phyloP scores from a whole-genome alignment of 2,329 filamentous ascomycete species.

The Aphanoascus verrucosus region DNA sequence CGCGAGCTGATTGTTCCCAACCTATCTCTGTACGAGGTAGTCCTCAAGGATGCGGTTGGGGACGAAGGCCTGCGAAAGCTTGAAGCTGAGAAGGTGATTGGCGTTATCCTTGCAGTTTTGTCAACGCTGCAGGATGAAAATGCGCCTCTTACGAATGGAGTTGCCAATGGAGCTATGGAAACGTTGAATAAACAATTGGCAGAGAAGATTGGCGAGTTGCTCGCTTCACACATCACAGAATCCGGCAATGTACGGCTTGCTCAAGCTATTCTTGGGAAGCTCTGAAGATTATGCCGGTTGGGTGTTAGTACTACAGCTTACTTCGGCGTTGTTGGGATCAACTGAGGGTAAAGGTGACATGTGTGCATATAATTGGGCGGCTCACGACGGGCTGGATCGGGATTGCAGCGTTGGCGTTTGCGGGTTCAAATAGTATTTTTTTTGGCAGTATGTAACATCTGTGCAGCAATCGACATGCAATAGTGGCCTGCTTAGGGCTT shows the following conservation, averaged over 20 bases:
- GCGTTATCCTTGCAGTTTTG: constrained; percentile 47
- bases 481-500: background rate
- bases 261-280: constrained; percentile 27
- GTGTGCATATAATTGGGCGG: background rate
- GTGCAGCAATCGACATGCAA: background rate
- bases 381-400: background rate
- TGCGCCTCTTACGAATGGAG: constrained; percentile 31
- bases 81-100: constrained; percentile 52
- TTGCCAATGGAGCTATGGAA: constrained; percentile 27
- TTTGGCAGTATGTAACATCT: background rate
- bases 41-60: constrained; percentile 47
- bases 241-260: constrained; percentile 32
- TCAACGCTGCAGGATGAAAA: constrained; percentile 43
- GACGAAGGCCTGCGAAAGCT: constrained; percentile 44
- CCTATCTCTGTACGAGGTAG: constrained; percentile 51
- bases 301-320: background rate
- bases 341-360: background rate
- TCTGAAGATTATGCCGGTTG: background rate
- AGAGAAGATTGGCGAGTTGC: constrained; percentile 34
- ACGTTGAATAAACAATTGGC: constrained; percentile 30
- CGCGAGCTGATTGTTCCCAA: constrained; percentile 56
- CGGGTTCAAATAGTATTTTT: background rate
- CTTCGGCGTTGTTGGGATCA: background rate
- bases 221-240: constrained; percentile 34
- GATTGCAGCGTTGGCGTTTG: constrained; percentile 6